Evolutionary conservation across 176 grass and related monocot genomes (phyloP), one percentile per base, ranked within the genome.

Genomic region (Oryza meyeriana): DNA sequence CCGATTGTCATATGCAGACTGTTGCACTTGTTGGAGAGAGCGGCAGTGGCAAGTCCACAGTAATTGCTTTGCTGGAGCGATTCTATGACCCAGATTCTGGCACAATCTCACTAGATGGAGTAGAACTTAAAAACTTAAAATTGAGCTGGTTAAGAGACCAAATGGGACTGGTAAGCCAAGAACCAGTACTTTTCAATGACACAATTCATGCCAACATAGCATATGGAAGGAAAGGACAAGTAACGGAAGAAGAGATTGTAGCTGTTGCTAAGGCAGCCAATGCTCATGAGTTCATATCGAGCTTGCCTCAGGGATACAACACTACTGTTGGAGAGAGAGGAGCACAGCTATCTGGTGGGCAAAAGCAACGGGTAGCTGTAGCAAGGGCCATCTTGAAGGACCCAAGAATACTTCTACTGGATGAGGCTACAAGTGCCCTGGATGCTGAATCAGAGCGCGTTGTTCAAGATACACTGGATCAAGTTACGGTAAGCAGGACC

Each of bases 1-100:
- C 10, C 10, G 50, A 70, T 34, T 81, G 0, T 81, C 38, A 58
- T 57, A 52, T 82, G 77, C 64, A 92, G 90, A 92, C 84, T 14
- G 39, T 86, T 61, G 90, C 93, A 32, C 85, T 88, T 77, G 93
- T 92, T 31, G 87, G 90, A 81, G 85, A 92, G 85, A 95, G 93
- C 35, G 93, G 93, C 4, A 95, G 93, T 36, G 90, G 93, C 2
- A 95, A 95, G 55, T 92, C 90, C 14, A 95, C 93, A 38, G 52
- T 83, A 64, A 95, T 95, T 63, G 74, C 93, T 63, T 73, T 95
- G 33, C 82, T 95, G 10, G 84, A 92, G 81, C 45, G 93, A 70
- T 95, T 92, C 39, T 92, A 95, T 24, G 85, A 95, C 10, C 81
- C 85, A 3, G 85, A 86, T 48, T 88, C 74, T 32, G 82, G 93